Evolutionary conservation across 306 rosid genomes (phyloP).

Genomic region (Cicer pinnatifidum): DNA sequence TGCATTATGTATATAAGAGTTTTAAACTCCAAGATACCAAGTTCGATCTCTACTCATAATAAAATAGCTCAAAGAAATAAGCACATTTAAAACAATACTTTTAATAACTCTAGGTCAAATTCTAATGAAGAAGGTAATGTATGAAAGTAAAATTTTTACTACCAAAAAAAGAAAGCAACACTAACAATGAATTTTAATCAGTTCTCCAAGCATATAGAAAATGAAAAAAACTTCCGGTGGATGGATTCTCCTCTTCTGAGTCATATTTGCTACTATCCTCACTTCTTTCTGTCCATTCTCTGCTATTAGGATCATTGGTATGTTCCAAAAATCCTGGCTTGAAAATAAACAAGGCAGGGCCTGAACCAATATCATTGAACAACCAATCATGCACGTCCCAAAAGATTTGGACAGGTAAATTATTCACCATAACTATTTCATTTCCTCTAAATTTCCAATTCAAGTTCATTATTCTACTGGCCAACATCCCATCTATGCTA

Average conservation of each 20-base stretch:
- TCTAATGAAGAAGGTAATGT: slow-evolving; percentile 23
- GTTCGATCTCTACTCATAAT: too few species aligned
- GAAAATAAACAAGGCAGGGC: slow-evolving; percentile 68
- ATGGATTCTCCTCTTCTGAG: slow-evolving; percentile 31
- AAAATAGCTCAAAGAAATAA: not conserved
- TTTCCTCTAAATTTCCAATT: slow-evolving; percentile 83
- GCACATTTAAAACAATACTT: not conserved
- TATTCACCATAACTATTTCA: slow-evolving; percentile 57
- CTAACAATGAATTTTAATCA: slow-evolving; percentile 23
- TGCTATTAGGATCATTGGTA: slow-evolving; percentile 11
- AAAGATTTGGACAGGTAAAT: slow-evolving; percentile 56
- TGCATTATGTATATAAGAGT: too few species aligned
- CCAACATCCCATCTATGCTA: slow-evolving; percentile 58
- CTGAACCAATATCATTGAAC: slow-evolving; percentile 48
- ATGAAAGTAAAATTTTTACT: not conserved
- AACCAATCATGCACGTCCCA: slow-evolving; percentile 89
- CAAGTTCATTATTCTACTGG: slow-evolving; percentile 63
- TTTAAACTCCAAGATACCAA: too few species aligned
- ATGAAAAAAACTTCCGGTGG: slow-evolving; percentile 50
- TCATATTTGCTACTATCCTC: slow-evolving; percentile 2
- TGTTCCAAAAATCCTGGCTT: slow-evolving; percentile 50
- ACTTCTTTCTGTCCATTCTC: slow-evolving; percentile 26
- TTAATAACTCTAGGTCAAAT: slow-evolving; percentile 16
- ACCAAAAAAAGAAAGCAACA: not conserved
- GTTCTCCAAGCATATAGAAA: slow-evolving; percentile 68